phyloP scores from a whole-genome alignment of 2,329 filamentous ascomycete genomes.

The Colletotrichum limetticola region DNA sequence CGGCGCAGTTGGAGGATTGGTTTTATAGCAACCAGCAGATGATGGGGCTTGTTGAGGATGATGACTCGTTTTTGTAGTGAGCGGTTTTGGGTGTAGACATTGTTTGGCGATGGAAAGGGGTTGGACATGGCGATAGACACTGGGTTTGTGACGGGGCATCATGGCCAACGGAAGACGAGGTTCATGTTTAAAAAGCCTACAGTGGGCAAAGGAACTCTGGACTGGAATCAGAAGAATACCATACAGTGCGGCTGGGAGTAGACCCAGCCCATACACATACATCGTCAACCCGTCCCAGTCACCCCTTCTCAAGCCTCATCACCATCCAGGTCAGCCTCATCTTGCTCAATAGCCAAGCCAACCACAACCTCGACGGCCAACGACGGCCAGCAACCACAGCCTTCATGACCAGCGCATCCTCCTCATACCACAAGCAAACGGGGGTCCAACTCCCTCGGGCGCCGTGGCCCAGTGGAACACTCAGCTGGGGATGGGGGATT shows the following conservation, averaged over 20 bases:
- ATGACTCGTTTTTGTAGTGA: slow-evolving; percentile 6
- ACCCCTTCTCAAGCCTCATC: too few species aligned
- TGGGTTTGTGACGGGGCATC: not conserved
- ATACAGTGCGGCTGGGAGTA: too few species aligned
- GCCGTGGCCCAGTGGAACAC: not conserved
- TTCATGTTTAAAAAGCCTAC: not conserved
- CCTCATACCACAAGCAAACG: not conserved
- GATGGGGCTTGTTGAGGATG: slow-evolving; percentile 47
- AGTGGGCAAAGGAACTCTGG: not conserved
- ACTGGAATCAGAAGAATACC: too few species aligned
- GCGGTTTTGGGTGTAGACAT: not conserved
- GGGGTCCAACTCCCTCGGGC: not conserved
- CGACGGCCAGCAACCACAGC: not conserved
- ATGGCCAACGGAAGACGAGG: not conserved
- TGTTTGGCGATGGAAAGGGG: too few species aligned
- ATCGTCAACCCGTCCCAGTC: too few species aligned
- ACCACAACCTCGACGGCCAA: too few species aligned
- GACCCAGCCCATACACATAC: too few species aligned
- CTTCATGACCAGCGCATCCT: not conserved
- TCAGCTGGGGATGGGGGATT: not conserved
- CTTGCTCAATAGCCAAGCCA: too few species aligned
- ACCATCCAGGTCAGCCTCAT: too few species aligned
- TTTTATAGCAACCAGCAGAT: slow-evolving; percentile 51
- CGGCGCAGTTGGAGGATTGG: slow-evolving; percentile 50
- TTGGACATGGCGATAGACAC: not conserved